Evolutionary conservation across 2,329 filamentous ascomycete genomes (phyloP).

Genomic region (Byssochlamys sp.): DNA sequence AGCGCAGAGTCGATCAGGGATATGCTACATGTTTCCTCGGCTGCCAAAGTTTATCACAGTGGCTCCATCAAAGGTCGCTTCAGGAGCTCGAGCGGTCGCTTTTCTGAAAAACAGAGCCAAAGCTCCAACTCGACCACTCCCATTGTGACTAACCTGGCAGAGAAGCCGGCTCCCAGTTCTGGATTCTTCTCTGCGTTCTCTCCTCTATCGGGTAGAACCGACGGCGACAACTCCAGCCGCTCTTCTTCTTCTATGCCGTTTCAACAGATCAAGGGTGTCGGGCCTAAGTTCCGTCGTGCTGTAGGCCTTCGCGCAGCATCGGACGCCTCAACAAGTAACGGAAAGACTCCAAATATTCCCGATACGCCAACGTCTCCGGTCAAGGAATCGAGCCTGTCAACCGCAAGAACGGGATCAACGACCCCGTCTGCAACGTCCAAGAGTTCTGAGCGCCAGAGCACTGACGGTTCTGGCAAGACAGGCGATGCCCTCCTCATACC

Average conservation of each 20-base stretch:
- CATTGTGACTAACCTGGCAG: conserved; percentile 49
- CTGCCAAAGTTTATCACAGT: conserved; percentile 61
- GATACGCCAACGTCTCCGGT: conserved; percentile 35
- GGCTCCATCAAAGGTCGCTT: conserved; percentile 41
- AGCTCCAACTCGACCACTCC: conserved; percentile 36
- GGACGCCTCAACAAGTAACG: conserved; percentile 52
- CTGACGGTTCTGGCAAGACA: conserved; percentile 48
- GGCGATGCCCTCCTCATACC: conserved; percentile 39
- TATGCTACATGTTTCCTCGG: conserved; percentile 44
- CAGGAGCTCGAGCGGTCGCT: conserved; percentile 53
- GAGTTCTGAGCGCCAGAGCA: conserved; percentile 72
- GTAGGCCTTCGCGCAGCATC: conserved; percentile 77
- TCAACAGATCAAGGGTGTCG: conserved; percentile 49
- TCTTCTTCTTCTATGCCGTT: conserved; percentile 41
- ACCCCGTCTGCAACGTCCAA: conserved; percentile 53
- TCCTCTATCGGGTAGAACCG: conserved; percentile 35
- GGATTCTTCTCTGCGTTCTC: conserved; percentile 39
- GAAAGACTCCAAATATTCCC: conserved; percentile 41
- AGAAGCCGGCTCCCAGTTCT: conserved; percentile 32
- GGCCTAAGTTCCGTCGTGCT: conserved; percentile 47
- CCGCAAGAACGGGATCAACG: conserved; percentile 66
- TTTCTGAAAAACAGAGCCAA: conserved; percentile 31
- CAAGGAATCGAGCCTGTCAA: conserved; percentile 51
- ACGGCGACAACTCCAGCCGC: conserved; percentile 43
- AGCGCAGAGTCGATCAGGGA: conserved; percentile 68